These are phyloP conservation scores for Suillus discolor DNA, from an alignment of 768 basidiomycete genomes.

Conservation along the genomic window DNA sequence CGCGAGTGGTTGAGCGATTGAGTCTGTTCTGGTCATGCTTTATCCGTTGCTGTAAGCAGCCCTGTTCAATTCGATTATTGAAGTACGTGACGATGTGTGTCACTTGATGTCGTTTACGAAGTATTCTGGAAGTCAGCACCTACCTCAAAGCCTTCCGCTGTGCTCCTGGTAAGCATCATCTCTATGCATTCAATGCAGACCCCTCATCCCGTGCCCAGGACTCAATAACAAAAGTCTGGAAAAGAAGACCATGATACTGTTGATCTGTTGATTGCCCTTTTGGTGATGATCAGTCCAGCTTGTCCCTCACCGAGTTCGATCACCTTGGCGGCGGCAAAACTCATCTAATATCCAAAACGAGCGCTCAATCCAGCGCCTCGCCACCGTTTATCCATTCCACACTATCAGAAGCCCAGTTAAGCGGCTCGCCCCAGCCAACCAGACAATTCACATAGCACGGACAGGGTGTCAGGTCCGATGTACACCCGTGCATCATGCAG, in stretches of 20 bases:
- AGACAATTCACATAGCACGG: constrained; percentile 7
- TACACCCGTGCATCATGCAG: constrained; percentile 46
- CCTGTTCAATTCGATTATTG: not conserved
- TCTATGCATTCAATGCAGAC: not conserved
- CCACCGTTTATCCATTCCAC: constrained; percentile 14
- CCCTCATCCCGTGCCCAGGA: constrained; percentile 32
- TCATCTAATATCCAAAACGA: constrained; percentile 35
- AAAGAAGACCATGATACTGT: constrained; percentile 44
- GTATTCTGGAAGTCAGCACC: constrained; percentile 50
- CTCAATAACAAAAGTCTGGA: constrained; percentile 42
- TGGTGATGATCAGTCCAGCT: constrained; percentile 23
- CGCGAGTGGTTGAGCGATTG: constrained; percentile 46
- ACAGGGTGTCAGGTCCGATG: constrained; percentile 12
- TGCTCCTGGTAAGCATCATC: constrained; percentile 43
- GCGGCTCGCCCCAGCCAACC: constrained; percentile 14
- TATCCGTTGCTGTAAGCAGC: constrained; percentile 62
- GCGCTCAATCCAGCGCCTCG: constrained; percentile 7
- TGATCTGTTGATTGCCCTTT: constrained; percentile 27
- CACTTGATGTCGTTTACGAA: constrained; percentile 41
- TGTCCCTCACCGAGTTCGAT: constrained; percentile 52
- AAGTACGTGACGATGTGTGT: not conserved
- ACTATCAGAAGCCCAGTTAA: constrained; percentile 16
- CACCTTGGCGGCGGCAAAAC: constrained; percentile 57
- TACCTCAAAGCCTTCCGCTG: constrained; percentile 45
- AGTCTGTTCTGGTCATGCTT: constrained; percentile 65